These are phyloP conservation scores for Psilocybe tampanensis DNA, from an alignment of 768 basidiomycete genomes.

Conservation along the genomic window DNA sequence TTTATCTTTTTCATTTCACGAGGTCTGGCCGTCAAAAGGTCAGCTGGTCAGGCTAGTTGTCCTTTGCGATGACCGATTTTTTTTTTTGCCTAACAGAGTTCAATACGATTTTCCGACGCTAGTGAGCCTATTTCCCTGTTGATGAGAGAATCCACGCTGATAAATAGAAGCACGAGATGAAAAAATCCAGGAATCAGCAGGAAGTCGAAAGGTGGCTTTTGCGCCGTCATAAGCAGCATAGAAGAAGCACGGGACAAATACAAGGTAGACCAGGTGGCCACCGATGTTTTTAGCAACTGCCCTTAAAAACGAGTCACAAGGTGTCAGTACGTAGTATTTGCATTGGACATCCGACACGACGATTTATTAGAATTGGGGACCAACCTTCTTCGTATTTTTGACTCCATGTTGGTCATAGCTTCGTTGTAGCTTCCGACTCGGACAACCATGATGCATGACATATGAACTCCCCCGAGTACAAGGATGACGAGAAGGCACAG, in stretches of 20 bases:
- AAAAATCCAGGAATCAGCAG: not conserved
- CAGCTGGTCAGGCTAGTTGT: too few relatives aligned
- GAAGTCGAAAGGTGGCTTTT: not conserved
- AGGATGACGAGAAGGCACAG: too few relatives aligned
- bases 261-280: not conserved
- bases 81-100: too few relatives aligned
- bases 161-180: not conserved
- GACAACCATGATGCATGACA: not conserved
- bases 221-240: not conserved
- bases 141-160: too few relatives aligned
- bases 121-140: too few relatives aligned
- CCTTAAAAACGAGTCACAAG: not conserved
- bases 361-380: not conserved
- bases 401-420: not conserved
- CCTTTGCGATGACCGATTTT: too few relatives aligned
- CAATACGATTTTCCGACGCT: too few relatives aligned
- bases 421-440: too few relatives aligned
- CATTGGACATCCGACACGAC: not conserved
- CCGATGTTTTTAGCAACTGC: not conserved
- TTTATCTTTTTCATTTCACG: too few relatives aligned
- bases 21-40: not conserved
- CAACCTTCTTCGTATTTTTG: not conserved
- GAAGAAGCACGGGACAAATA: not conserved
- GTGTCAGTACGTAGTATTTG: not conserved
- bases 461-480: too few relatives aligned